Conservation (phyloP, 352 stramenopile species). For the Phytophthora kernoviae region DNA sequence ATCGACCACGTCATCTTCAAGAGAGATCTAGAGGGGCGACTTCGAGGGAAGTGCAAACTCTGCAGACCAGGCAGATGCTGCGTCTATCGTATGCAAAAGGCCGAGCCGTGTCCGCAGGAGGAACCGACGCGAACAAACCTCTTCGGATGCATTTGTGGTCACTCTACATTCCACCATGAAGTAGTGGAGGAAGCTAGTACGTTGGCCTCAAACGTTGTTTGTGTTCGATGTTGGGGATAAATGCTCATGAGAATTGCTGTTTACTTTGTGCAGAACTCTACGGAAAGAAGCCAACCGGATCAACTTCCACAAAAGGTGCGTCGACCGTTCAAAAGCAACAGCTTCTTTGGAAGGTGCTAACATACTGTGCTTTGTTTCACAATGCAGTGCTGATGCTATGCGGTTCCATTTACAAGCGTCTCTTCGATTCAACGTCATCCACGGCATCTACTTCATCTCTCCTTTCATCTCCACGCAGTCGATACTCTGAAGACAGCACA, state of each 20-base stretch:
- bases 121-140: constrained; percentile 31
- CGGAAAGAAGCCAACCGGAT: constrained; percentile 61
- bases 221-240: neutral
- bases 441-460: constrained; percentile 42
- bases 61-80: constrained; percentile 73
- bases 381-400: constrained; percentile 68
- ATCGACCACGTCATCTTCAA: constrained; percentile 84
- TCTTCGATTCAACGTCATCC: constrained; percentile 65
- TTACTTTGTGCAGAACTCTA: constrained; percentile 52
- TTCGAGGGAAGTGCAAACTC: constrained; percentile 79
- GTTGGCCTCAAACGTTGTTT: constrained; percentile 8
- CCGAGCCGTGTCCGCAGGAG: constrained; percentile 28
- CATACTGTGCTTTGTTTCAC: constrained; percentile 1
- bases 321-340: neutral
- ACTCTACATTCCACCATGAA: constrained; percentile 79
- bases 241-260: constrained; percentile 13
- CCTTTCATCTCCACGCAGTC: constrained; percentile 52
- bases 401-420: constrained; percentile 70
- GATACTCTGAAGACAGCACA: constrained; percentile 55
- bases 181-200: constrained; percentile 77
- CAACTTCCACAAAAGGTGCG: constrained; percentile 67
- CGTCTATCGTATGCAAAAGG: constrained; percentile 63
- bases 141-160: constrained; percentile 66
- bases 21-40: constrained; percentile 58
- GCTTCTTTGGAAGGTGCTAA: constrained; percentile 5